Evolutionary conservation across 1,284 basidiomycete species (phyloP).

Genomic region (Exobasidium rhododendri): DNA sequence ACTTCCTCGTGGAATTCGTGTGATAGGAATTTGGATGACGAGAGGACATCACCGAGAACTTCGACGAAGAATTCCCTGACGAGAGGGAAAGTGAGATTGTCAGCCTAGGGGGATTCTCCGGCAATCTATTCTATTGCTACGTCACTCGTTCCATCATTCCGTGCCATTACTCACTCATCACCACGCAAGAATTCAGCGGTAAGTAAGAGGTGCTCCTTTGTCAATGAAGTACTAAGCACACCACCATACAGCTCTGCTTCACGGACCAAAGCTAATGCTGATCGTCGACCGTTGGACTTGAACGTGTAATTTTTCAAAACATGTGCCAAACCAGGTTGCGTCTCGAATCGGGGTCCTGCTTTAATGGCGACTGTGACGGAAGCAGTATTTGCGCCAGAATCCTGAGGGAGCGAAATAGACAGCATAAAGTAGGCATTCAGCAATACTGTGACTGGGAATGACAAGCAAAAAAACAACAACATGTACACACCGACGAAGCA

Average conservation of each 20-base stretch:
- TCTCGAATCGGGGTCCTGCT: slow-evolving; percentile 46
- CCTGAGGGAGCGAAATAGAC: slow-evolving; percentile 14
- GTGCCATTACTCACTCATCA: slow-evolving; percentile 75
- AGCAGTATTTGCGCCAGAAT: slow-evolving; percentile 43
- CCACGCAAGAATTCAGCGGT: slow-evolving; percentile 93
- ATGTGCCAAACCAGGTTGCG: slow-evolving; percentile 41
- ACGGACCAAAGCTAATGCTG: slow-evolving; percentile 83
- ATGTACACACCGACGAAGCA: slow-evolving; percentile 7
- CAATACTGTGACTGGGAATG: too few species aligned
- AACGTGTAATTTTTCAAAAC: slow-evolving; percentile 34
- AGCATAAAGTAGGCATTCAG: too few species aligned
- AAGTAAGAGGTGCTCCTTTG: slow-evolving; percentile 84
- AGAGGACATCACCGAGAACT: slow-evolving; percentile 48
- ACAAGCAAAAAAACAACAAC: too few species aligned
- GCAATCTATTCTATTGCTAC: too few species aligned
- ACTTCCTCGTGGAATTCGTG: slow-evolving; percentile 54
- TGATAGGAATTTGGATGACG: slow-evolving; percentile 38
- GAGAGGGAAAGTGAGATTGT: slow-evolving; percentile 2
- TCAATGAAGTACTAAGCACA: slow-evolving; percentile 78
- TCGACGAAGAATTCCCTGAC: slow-evolving; percentile 49
- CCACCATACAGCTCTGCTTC: slow-evolving; percentile 94
- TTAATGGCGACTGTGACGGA: slow-evolving; percentile 47
- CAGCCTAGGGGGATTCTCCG: too few species aligned
- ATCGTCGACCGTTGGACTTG: slow-evolving; percentile 61
- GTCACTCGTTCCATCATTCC: too few species aligned